Evolutionary conservation across 176 grass and related monocot genomes (phyloP).

Genomic region (Olyra latifolia): DNA sequence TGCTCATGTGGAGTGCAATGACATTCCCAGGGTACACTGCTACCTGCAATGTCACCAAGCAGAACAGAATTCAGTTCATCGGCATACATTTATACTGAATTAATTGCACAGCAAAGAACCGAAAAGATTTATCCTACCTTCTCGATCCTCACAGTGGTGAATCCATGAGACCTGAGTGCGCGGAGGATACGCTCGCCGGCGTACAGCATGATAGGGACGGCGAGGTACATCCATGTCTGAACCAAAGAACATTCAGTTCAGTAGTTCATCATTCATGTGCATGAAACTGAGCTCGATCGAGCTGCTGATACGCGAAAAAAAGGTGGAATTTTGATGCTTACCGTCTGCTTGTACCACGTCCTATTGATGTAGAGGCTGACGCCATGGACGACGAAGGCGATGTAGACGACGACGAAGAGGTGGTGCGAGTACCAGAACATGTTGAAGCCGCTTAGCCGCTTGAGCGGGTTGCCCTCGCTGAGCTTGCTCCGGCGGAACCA

Average conservation of each 20-base stretch:
- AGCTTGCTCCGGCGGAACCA: slow-evolving; percentile 76
- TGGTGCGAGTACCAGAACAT: slow-evolving; percentile 98
- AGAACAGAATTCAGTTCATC: not conserved
- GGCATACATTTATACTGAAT: not conserved
- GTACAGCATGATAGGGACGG: slow-evolving; percentile 64
- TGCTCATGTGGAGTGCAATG: slow-evolving; percentile 79
- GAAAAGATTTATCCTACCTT: slow-evolving; percentile 39
- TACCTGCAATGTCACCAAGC: slow-evolving; percentile 28
- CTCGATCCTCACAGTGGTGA: slow-evolving; percentile 68
- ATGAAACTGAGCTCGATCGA: not conserved
- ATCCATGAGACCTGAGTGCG: slow-evolving; percentile 66
- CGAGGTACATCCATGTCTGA: slow-evolving; percentile 99
- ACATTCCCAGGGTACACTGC: slow-evolving; percentile 91
- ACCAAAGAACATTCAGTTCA: not conserved
- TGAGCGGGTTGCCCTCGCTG: slow-evolving; percentile 51
- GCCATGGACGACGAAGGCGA: slow-evolving; percentile 65
- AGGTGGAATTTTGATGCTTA: not conserved
- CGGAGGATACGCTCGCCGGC: slow-evolving; percentile 73
- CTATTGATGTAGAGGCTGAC: slow-evolving; percentile 82
- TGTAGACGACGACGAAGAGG: slow-evolving; percentile 86
- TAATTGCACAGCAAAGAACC: not conserved
- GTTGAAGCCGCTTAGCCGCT: slow-evolving; percentile 73
- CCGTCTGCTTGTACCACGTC: slow-evolving; percentile 83
- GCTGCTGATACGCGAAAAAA: not conserved
- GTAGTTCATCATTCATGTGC: too few relatives aligned